These are phyloP conservation scores for Cyclaneusma minus DNA, from an alignment of 2,329 filamentous ascomycete genomes.

Conservation along the genomic window DNA sequence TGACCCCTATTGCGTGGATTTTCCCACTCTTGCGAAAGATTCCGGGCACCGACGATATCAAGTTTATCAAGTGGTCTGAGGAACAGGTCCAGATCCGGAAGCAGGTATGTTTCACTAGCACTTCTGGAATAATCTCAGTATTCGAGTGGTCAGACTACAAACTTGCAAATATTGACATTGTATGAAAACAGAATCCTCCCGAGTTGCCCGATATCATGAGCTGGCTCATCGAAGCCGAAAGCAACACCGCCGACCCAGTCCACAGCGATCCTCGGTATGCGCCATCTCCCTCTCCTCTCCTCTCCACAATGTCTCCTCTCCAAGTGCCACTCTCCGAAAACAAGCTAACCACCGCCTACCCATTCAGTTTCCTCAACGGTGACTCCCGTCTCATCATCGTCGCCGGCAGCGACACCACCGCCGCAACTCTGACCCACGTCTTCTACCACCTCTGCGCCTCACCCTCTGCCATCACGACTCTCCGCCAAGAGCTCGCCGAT, in stretches of 20 bases:
- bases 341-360: not conserved
- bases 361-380: too few relatives aligned
- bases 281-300: too few relatives aligned
- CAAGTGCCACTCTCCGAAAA: too few relatives aligned
- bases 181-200: too few relatives aligned
- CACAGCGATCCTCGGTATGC: too few relatives aligned
- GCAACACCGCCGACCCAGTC: not conserved
- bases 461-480: constrained; percentile 4
- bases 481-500: constrained; percentile 2
- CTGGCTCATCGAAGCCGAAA: constrained; percentile 5
- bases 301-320: too few relatives aligned
- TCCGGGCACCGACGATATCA: constrained; percentile 5
- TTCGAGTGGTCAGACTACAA: too few relatives aligned
- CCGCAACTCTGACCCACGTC: constrained; percentile 22
- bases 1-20: constrained; percentile 11
- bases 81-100: constrained; percentile 6
- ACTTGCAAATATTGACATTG: too few relatives aligned
- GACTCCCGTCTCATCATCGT: constrained; percentile 17
- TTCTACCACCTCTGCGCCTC: constrained; percentile 20
- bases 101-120: constrained; percentile 2
- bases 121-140: too few relatives aligned
- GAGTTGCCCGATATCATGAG: constrained; percentile 8
- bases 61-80: constrained; percentile 5
- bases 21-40: constrained; percentile 7
- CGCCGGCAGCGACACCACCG: constrained; percentile 26